A percentile compares a stretch with the other conserved stretches of the same genome.
Conservation (phyloP, 495 filamentous ascomycete genomes). For the Hypoxylon perforatum region DNA sequence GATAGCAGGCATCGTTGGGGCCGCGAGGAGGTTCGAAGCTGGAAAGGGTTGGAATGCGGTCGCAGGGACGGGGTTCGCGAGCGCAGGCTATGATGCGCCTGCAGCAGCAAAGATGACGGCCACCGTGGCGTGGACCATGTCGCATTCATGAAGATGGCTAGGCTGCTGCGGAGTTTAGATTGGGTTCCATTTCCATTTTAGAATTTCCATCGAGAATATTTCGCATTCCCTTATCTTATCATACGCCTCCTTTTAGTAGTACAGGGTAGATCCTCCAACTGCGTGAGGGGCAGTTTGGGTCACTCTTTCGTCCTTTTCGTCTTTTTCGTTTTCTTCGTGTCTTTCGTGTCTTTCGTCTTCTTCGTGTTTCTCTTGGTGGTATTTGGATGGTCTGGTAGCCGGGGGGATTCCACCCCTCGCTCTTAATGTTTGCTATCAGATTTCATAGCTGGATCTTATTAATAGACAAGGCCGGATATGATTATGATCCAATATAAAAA, state of each 20-base stretch:
- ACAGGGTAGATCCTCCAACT: constrained; percentile 1
- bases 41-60: not conserved
- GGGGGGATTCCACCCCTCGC: too few relatives aligned
- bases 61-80: not conserved
- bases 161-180: not conserved
- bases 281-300: too few relatives aligned
- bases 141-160: constrained; percentile 15
- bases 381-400: too few relatives aligned
- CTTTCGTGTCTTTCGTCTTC: too few relatives aligned
- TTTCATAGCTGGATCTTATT: too few relatives aligned
- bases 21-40: not conserved
- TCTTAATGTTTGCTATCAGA: too few relatives aligned
- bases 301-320: too few relatives aligned
- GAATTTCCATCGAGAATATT: not conserved
- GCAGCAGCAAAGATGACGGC: not conserved
- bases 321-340: too few relatives aligned
- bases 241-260: not conserved
- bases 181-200: too few relatives aligned
- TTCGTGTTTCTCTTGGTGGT: too few relatives aligned
- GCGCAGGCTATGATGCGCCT: constrained; percentile 1
- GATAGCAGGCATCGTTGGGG: constrained; percentile 17
- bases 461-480: too few relatives aligned
- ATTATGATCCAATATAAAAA: too few relatives aligned
- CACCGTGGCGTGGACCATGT: constrained; percentile 10
- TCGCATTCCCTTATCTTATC: constrained; percentile 5